Evolutionary conservation across 352 stramenopile genomes (phyloP), one percentile per base, ranked within the genome.

Genomic region (Globisporangium splendens): DNA sequence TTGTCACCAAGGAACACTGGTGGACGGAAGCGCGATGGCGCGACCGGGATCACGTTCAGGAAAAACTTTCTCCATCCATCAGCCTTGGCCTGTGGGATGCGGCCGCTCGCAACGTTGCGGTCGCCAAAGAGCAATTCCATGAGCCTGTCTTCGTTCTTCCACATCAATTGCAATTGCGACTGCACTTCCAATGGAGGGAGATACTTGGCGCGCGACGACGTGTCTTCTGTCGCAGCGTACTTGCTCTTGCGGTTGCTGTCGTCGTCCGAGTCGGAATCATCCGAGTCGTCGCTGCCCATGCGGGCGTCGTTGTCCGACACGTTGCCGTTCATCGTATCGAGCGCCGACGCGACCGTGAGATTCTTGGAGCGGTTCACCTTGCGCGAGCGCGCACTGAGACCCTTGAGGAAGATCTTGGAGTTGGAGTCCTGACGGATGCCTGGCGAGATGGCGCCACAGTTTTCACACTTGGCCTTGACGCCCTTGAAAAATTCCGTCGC

Each of bases 351-450:
- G 54, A 95, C 76, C 38, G 79, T 88, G 56, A 91, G 65, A 66
- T 93, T 91, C 68, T 92, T 92, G 13, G 79, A 81, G 60, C 83
- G 75, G 66, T 95, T 91, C 38, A 91, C 75, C 61, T 88, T 92
- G 56, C 86, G 80, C 56, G 83, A 86, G 22, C 83, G 83, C 22
- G 79, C 71, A 46, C 82, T 96, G 12, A 96, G 77, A 20, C 77
- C 73, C 67, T 95, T 97, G 31, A 97, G 81, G 74, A 99, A 99
- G 58, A 99, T 95, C 70, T 99, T 99, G 61, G 97, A 95, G 56
- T 80, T 93, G 15, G 93, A 89, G 77, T 99, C 97, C 70, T 99
- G 98, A 48, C 97, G 84, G n/a, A 99, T 68, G 44, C 84, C 91
- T 5, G 96, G 95, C 35, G 83, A 98, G 59, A 96, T 97, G 22